These are phyloP conservation scores for Colletotrichum tropicale DNA, from an alignment of 2,329 filamentous ascomycete species.

Conservation along the genomic window DNA sequence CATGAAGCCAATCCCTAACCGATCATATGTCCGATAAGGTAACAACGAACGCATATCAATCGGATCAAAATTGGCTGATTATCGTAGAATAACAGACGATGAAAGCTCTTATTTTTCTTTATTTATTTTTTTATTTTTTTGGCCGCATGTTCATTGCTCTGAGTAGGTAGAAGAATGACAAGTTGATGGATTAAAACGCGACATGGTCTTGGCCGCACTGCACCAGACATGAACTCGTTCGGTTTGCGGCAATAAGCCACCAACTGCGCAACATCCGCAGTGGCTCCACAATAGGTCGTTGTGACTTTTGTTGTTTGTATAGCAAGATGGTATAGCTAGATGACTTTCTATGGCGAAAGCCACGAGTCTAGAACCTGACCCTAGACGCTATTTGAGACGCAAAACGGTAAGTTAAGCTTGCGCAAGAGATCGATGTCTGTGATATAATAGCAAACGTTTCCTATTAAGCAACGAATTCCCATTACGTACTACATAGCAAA, in stretches of 20 bases:
- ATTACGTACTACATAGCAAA: neutral
- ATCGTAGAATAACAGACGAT: neutral
- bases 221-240: accelerated
- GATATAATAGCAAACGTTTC: neutral
- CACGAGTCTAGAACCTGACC: neutral
- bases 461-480: neutral
- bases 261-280: neutral
- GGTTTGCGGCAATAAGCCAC: neutral
- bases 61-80: neutral
- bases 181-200: accelerated
- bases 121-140: too few species aligned
- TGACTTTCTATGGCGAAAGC: neutral
- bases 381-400: neutral
- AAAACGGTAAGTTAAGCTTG: neutral
- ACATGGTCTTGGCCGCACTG: neutral
- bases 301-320: neutral
- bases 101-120: neutral
- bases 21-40: neutral
- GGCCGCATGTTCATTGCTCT: neutral
- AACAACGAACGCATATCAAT: neutral
- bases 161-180: neutral
- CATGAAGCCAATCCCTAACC: neutral
- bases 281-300: accelerated
- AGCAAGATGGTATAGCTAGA: neutral
- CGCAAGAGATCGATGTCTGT: neutral